Evolutionary conservation across 2,329 filamentous ascomycete species (phyloP), one percentile per base, ranked within the genome.

Genomic region (Orbilia blumenaviensis): DNA sequence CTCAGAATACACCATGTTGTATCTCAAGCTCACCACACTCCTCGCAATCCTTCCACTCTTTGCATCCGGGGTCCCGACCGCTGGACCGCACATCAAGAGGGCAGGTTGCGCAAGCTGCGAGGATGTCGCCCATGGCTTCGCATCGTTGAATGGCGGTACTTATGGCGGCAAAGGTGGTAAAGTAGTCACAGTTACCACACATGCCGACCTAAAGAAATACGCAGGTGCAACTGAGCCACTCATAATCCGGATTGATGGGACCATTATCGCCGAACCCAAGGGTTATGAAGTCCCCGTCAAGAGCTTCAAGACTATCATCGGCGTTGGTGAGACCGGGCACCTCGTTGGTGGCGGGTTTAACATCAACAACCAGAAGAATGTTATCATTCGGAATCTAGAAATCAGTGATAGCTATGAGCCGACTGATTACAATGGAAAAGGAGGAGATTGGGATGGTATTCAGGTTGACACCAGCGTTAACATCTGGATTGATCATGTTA

Each of bases 271-370:
- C 5, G 71, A 79, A 1, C 78, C 79, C 5, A 75, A 75, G 21
- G 79, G 78, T 8, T 77, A 60, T 21, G 79, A 80, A 52, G 52
- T 80, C 16, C 68, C 72, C 10, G 68, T 80, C n/a, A 76, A 72
- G 41, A 78, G 73, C 38, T 62, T 79, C 60, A 80, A 79, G 48
- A 80, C 79, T n/a, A 80, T 80, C 42, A 80, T 80, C 38, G 79
- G 79, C 2, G 66, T 69, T 36, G 66, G 66, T 7, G 56, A 63
- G n/a, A 44, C 21, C n/a, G 66, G 66, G 6, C 66, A 56, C 29
- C 23, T 71, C 1, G 29, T 63, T 7, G 66, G 58, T 36, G 66
- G 66, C 6, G 66, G 66, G 9, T 63, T 71, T 44, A 71, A 62
- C 23, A 61, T 71, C 12, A 71, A 71, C n/a, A 63, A 44, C 41